Percentiles rank a stretch among this genome's conserved stretches.
phyloP scores from a whole-genome alignment of 805 yeast genomes.

The Cyberlindnera maritima region DNA sequence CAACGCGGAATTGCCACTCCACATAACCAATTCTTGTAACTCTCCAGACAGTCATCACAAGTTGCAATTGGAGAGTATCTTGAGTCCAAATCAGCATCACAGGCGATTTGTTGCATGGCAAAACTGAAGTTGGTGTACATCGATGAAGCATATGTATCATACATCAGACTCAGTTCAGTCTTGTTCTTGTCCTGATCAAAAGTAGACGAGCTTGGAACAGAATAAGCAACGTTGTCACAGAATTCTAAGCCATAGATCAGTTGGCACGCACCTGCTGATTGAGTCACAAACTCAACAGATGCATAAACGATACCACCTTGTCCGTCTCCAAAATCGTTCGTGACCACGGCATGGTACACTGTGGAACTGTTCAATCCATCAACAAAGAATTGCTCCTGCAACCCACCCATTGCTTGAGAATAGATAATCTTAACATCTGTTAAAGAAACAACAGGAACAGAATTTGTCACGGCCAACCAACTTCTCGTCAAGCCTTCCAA shows the following conservation, averaged over 20 bases:
- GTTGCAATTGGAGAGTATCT: constrained; percentile 70
- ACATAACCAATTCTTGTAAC: constrained; percentile 88
- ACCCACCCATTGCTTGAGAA: constrained; percentile 24
- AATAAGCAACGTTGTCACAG: constrained; percentile 79
- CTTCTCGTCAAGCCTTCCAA: constrained; percentile 9
- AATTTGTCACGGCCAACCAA: constrained; percentile 14
- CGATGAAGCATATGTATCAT: constrained; percentile 60
- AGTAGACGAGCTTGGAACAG: constrained; percentile 62
- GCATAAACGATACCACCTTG: constrained; percentile 66
- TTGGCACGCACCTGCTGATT: constrained; percentile 58
- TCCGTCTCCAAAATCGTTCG: constrained; percentile 41
- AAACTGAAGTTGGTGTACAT: constrained; percentile 66
- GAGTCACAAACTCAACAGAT: constrained; percentile 55
- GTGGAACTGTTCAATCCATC: constrained; percentile 60
- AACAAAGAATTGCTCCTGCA: constrained; percentile 61
- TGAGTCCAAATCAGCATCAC: constrained; percentile 65
- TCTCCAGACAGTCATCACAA: constrained; percentile 67
- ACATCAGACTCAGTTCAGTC: constrained; percentile 40
- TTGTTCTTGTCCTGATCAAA: constrained; percentile 31
- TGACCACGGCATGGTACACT: constrained; percentile 60
- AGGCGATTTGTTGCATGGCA: constrained; percentile 72
- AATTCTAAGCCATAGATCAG: constrained; percentile 72
- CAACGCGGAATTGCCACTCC: constrained; percentile 87
- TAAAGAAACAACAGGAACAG: constrained; percentile 4
- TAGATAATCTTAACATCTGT: constrained; percentile 1